phyloP scores from a whole-genome alignment of 2,329 filamentous ascomycete genomes.

The Penicillium vulpinum region DNA sequence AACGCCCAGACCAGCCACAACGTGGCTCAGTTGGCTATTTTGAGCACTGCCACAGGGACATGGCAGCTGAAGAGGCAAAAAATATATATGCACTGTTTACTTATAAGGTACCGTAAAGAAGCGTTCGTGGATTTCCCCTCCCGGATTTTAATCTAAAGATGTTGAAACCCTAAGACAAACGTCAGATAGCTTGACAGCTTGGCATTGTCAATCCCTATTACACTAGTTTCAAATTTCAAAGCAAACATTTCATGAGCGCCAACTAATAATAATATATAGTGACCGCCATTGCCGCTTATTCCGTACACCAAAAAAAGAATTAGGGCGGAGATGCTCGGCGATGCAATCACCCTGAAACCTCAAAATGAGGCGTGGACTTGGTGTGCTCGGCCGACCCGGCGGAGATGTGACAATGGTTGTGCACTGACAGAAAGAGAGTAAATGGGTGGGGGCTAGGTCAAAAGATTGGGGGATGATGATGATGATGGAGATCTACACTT shows the following conservation, averaged over 20 bases:
- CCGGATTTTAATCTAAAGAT: neutral
- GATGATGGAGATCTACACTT: constrained; percentile 5
- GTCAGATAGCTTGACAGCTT: constrained; percentile 7
- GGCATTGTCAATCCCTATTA: neutral
- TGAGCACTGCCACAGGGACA: constrained; percentile 12
- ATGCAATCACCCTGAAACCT: constrained; percentile 27
- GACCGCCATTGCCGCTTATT: constrained; percentile 14
- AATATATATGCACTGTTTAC: neutral
- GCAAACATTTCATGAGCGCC: constrained; percentile 4
- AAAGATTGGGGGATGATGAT: neutral
- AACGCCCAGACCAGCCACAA: constrained; percentile 10
- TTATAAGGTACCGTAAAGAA: neutral
- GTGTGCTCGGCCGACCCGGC: constrained; percentile 6
- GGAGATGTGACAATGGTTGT: constrained; percentile 23
- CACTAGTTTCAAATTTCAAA: constrained; percentile 11
- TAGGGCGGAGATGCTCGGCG: constrained; percentile 20
- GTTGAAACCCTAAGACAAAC: neutral
- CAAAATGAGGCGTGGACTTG: constrained; percentile 10
- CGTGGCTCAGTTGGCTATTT: constrained; percentile 15
- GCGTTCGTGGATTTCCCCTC: constrained; percentile 1
- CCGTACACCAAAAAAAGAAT: constrained; percentile 1
- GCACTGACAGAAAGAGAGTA: constrained; percentile 10
- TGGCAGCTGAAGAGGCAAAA: neutral
- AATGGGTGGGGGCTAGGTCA: constrained; percentile 11
- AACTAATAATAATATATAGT: constrained; percentile 7